Percentiles rank a stretch among this genome's conserved stretches.
Evolutionary conservation across 257 asterid species (phyloP).

Genomic region (Ophiorrhiza pumila): DNA sequence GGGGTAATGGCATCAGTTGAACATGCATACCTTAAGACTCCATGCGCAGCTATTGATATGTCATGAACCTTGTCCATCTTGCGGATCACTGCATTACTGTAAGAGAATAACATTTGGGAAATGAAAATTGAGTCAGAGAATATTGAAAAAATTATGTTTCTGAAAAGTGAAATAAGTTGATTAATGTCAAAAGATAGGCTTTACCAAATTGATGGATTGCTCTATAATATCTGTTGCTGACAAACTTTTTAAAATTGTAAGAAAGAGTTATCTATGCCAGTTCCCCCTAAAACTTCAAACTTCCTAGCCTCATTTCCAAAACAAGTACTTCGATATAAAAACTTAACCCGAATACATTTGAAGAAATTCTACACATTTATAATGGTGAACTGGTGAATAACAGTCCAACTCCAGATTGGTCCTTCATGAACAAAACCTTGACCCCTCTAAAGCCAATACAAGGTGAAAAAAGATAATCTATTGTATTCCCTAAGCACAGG

Average conservation of each 20-base stretch:
- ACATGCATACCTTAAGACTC: conserved; percentile 60
- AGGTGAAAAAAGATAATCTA: not conserved
- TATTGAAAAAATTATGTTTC: not conserved
- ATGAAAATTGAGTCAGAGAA: not conserved
- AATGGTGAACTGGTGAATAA: not conserved
- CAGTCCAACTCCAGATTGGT: no score
- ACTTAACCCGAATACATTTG: not conserved
- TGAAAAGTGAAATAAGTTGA: not conserved
- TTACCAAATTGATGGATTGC: not conserved
- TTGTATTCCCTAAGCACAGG: not conserved
- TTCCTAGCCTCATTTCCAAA: not conserved
- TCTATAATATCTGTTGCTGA: not conserved
- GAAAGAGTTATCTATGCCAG: not conserved
- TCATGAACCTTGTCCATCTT: conserved; percentile 52
- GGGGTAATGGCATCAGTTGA: not conserved
- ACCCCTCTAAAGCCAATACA: not conserved
- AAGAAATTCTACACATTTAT: not conserved
- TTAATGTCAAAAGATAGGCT: not conserved
- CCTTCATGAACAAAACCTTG: not conserved
- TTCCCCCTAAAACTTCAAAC: not conserved
- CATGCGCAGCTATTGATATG: conserved; percentile 47
- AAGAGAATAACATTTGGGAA: conserved; percentile 15
- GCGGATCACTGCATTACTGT: conserved; percentile 71
- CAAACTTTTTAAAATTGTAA: not conserved
- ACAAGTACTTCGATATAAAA: not conserved